Base-by-base conservation (phyloP, 176 grass and related monocot genomes). In the Zoysia pacifica region DNA sequence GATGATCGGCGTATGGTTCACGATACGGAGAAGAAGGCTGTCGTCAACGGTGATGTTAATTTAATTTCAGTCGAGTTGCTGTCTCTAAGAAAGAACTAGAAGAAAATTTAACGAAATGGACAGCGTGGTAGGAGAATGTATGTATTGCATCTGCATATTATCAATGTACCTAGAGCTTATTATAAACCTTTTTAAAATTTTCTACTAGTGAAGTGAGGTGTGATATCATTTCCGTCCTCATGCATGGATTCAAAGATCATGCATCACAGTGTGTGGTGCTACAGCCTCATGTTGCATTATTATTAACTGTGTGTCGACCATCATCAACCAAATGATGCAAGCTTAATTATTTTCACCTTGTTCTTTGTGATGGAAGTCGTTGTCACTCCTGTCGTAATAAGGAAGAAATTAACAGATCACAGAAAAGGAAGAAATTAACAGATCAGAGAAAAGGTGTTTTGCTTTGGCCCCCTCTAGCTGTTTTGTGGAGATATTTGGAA, bases 171-270 rank as follows among this genome's bases (percentile, higher is more conserved):
- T 66, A 52, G 15, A 76, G 40, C 55, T 48, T 79, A 63, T 74
- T 47, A 65, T 62, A 76, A 63, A 63, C 56, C 9, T 4, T 43
- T 80, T 79, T 44, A 3, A 11, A 28, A 11, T 77, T 83, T 84
- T 75, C 59, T 88, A 87, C 28, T 88, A 87, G 86, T 84, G 81
- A 53, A 75, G 76, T 75, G 81, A 75, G 70, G 76, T 88, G 76
- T 80, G 64, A 41, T 80, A 55, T 88, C 86, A 18, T 70, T 84
- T 73, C 86, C 58, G 14, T 78, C 19, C 9, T 28, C 28, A 28
- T 28, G 28, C 28, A 28, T 28, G 28, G 28, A 28, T 28, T 28
- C 28, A 28, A 28, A 28, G 28, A 28, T 28, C 28, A 28, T 28
- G 28, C 28, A 28, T 28, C 28, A 28, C 28, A 28, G 28, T 28